Evolutionary conservation across 2,329 filamentous ascomycete species (phyloP).

Genomic region (Aspergillus sp.): DNA sequence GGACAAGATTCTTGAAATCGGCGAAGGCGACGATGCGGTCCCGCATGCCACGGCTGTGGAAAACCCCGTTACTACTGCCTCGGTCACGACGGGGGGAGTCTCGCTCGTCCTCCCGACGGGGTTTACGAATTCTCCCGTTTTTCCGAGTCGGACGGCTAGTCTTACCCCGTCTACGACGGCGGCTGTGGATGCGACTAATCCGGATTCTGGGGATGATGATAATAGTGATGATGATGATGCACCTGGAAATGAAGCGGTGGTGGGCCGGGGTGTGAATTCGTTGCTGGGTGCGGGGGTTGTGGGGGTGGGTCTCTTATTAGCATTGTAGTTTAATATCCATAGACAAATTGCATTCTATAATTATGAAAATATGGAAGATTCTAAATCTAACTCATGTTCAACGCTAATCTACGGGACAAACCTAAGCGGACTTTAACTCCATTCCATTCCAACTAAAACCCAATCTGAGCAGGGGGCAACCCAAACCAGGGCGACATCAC

Average conservation of each 20-base stretch:
- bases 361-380: background rate
- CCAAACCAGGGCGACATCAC: conserved; percentile 18
- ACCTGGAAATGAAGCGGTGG: background rate
- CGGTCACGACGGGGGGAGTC: background rate
- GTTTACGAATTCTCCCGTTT: conserved; percentile 4
- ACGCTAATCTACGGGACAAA: background rate
- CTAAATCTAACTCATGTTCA: background rate
- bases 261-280: background rate
- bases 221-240: background rate
- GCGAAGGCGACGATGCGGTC: conserved; percentile 46
- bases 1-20: conserved; percentile 54
- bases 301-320: background rate
- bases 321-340: background rate
- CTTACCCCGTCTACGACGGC: background rate
- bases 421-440: background rate
- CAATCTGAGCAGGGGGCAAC: background rate
- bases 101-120: background rate
- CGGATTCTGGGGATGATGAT: background rate
- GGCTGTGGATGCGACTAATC: background rate
- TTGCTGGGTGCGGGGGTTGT: conserved; percentile 3
- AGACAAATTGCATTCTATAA: background rate
- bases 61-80: background rate
- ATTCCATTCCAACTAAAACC: background rate
- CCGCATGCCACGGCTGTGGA: conserved; percentile 46
- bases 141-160: background rate